Evolutionary conservation across 2,329 filamentous ascomycete species (phyloP), one percentile per base, ranked within the genome.

Genomic region (Paramyrothecium sp.): DNA sequence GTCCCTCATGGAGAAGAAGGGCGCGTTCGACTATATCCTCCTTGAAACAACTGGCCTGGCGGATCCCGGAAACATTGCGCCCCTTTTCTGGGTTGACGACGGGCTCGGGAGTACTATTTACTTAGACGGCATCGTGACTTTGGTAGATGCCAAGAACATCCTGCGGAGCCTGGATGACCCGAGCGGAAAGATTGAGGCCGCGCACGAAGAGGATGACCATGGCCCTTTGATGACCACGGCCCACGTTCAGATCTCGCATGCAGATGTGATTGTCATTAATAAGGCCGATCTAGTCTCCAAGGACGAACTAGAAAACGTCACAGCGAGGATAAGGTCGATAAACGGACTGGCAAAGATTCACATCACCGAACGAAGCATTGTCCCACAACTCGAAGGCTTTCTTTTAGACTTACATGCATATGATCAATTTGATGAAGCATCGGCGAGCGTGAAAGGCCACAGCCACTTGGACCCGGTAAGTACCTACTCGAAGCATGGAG

Each of bases 21-120:
- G 94, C 53, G 88, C 89, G 4, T 99, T 99, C 69, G 95, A 99
- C 77, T 99, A 98, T 76, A 98, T 99, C 63, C 83, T 99, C 2
- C 86, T 99, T 1, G 95, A 99, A 73, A 99, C 95, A 0, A 98
- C 95, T 0, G 95, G 95, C 0, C 82, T 99, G 7, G 95, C 95
- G 4, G 94, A 99, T 69, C 95, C 95, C 0, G 95, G 95, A 1
- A 98, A 98, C 67, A 87, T 99, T 54, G 95, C 95, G 0, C 95
- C 95, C 1, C 78, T 98, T 16, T 99, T 99, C 77, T 99, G 95
- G 95, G 89, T 99, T 23, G 95, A 99, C 66, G 94, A 98, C 63
- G 95, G 93, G 0, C 83, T 99, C 3, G 94, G 92, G 8, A 97
- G 93, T 73, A 93, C 89, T 41, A 97, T 99, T 66, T 99, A 96